Base-by-base conservation (phyloP, 139 green algal genomes). In the Chlamydomonas sp. region DNA sequence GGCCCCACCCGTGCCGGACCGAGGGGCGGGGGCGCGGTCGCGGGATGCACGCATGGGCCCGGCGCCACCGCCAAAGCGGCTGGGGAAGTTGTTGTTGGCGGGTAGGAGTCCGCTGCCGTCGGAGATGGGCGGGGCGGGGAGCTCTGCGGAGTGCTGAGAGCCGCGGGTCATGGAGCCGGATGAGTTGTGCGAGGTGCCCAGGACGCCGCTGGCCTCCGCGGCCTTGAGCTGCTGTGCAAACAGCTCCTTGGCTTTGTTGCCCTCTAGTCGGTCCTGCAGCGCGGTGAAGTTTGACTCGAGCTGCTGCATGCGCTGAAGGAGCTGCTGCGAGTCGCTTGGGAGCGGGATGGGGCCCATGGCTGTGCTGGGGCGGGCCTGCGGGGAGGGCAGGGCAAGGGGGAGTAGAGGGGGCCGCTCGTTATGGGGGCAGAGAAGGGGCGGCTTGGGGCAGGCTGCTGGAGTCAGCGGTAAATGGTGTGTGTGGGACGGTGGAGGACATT, bases 171-270 rank as follows among this genome's bases (percentile, higher is more conserved):
- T 8, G 20, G 73, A 49, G 31, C 31, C 31, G 3, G 49, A 59
- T 3, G 73, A 63, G 31, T 6, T 31, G 73, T 78, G 61, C 31
- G 67, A 77, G 67, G 4, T 78, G 67, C 31, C 15, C 8, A 79
- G 62, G 8, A 88, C 4, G 59, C 83, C 83, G 4, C 57, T 67
- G 14, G 62, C 79, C 79, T 80, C n/a, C 0, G 71, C 86, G 0
- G 78, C 78, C 4, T 57, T 66, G 9, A 90, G 69, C 79, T 90
- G 86, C 69, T 63, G n/a, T 31, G 79, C 59, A 62, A 90, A 90
- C 68, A 86, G 78, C 79, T 90, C 79, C 61, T 78, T 83, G 63
- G 85, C 85, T 16, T 63, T 59, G 67, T 85, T 58, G n/a, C 77
- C n/a, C 60, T 89, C 85, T 59, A 89, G 64, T 18, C 63, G 69